These are phyloP conservation scores for Amphirosellinia nigrospora DNA, from an alignment of 495 filamentous ascomycete genomes.

Conservation along the genomic window DNA sequence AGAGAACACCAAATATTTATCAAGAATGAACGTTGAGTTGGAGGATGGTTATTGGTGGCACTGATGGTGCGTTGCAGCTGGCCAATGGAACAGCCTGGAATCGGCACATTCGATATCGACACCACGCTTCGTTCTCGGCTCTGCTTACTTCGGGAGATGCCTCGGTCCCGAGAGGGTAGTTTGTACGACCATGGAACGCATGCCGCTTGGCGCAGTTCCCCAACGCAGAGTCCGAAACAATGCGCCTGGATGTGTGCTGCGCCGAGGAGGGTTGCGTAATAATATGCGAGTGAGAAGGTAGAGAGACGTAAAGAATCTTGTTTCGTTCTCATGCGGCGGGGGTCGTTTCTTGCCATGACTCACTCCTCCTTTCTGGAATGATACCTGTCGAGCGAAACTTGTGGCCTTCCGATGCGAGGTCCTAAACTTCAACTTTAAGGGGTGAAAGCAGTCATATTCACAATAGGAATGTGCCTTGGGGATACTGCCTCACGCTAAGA, in stretches of 20 bases:
- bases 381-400: background rate
- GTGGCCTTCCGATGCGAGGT: background rate
- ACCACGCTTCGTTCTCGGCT: background rate
- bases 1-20: background rate
- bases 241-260: background rate
- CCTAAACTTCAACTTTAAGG: background rate
- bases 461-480: background rate
- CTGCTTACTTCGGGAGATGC: slow-evolving; percentile 4
- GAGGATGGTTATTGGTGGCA: background rate
- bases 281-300: slow-evolving; percentile 2
- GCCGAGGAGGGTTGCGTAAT: slow-evolving; percentile 9
- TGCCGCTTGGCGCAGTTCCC: slow-evolving; percentile 16
- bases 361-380: background rate
- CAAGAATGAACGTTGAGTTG: background rate
- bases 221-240: slow-evolving; percentile 13
- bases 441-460: background rate
- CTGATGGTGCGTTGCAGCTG: background rate
- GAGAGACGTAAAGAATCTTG: background rate
- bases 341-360: too few relatives aligned
- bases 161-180: slow-evolving; percentile 16
- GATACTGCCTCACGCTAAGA: background rate
- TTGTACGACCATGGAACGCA: background rate
- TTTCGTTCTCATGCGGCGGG: background rate
- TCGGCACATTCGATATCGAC: background rate
- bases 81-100: background rate